Evolutionary conservation across 2,329 filamentous ascomycete genomes (phyloP).

Genomic region (Endothia cerciana): DNA sequence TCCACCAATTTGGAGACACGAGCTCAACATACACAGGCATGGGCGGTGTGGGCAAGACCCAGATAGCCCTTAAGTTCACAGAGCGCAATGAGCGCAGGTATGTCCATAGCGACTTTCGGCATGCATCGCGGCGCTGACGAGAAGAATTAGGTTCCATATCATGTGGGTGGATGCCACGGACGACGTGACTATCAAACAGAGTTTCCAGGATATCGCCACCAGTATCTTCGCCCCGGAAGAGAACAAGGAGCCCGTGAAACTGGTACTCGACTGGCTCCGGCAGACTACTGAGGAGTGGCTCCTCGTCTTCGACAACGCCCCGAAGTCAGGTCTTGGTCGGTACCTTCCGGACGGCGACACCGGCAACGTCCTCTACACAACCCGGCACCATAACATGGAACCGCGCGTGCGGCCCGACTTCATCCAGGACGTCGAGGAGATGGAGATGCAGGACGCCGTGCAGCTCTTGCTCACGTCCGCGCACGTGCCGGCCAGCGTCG

Average conservation of each 20-base stretch:
- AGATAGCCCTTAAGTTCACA: slow-evolving; percentile 37
- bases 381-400: slow-evolving; percentile 26
- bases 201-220: slow-evolving; percentile 31
- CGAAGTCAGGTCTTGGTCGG: slow-evolving; percentile 22
- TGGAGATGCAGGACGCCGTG: slow-evolving; percentile 29
- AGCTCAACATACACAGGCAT: too few relatives aligned
- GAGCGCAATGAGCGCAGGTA: slow-evolving; percentile 29
- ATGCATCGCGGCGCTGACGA: background rate
- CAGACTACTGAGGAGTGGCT: slow-evolving; percentile 35
- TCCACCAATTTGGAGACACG: too few relatives aligned
- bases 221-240: slow-evolving; percentile 16
- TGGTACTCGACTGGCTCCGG: slow-evolving; percentile 32
- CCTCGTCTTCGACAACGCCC: slow-evolving; percentile 38
- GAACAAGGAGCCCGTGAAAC: slow-evolving; percentile 8
- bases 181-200: slow-evolving; percentile 31
- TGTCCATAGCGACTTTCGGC: too few relatives aligned
- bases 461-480: slow-evolving; percentile 29
- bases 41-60: slow-evolving; percentile 39
- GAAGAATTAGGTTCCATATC: slow-evolving; percentile 6
- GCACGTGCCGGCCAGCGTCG: background rate
- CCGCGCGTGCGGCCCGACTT: slow-evolving; percentile 18
- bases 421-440: slow-evolving; percentile 22
- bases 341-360: slow-evolving; percentile 30
- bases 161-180: slow-evolving; percentile 37
- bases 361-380: slow-evolving; percentile 39